Base-by-base conservation (phyloP, 768 basidiomycete species). In the Mycena capillaripes region DNA sequence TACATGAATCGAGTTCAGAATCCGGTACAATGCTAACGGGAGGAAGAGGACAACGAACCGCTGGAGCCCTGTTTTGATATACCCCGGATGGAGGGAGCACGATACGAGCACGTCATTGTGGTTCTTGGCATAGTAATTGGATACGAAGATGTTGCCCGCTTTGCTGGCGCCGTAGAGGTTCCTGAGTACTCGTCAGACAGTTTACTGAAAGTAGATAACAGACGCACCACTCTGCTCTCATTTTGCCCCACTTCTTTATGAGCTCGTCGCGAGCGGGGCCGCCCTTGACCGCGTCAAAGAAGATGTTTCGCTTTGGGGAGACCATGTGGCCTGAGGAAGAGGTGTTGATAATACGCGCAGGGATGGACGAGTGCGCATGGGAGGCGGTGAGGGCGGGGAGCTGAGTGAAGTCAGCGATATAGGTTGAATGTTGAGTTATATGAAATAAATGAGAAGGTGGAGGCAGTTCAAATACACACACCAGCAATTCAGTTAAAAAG, bases 401-500 rank as follows among this genome's bases (percentile, higher is more conserved):
- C 72, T 72, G 44, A 29, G 40, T n/a, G 16, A 56, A 30, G 25
- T 52, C 6, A 29, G 29, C 25, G 25, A 29, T 25, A 25, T 16
- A 25, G 50, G 25, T n/a, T n/a, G n/a, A n/a, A n/a, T n/a, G n/a
- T n/a, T n/a, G n/a, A n/a, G n/a, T n/a, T n/a, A n/a, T n/a, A n/a
- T n/a, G n/a, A n/a, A 52, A 27, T 52, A 27, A 8, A 52, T 27
- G 46, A 10, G 42, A 14, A 21, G n/a, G 46, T 5, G 46, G 46
- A n/a, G n/a, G n/a, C n/a, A n/a, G n/a, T n/a, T n/a, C n/a, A 48
- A 48, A 48, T 21, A 48, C 8, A 53, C 67, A 1, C 19, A 81
- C 76, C 8, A 84, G 77, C 29, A 78, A 72, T 53, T 69, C 69
- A 7, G 77, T 79, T 46, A 82, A 73, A 44, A 73, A 72, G 50